phyloP scores from a whole-genome alignment of 148 eudicot genomes.

The Spergularia bocconei region DNA sequence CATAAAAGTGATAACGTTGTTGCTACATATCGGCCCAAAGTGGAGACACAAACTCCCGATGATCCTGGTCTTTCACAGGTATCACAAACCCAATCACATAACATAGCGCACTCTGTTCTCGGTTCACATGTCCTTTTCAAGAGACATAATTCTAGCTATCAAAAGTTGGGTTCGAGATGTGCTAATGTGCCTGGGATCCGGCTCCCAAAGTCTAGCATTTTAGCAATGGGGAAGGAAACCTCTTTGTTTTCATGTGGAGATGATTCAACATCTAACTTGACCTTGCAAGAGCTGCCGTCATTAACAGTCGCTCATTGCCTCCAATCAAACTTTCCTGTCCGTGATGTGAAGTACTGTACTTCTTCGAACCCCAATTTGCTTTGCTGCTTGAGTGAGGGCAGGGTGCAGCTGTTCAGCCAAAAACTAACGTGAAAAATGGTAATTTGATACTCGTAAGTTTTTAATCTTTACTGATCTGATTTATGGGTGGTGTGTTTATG shows the following conservation, averaged over 20 bases:
- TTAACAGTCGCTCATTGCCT: constrained; percentile 42
- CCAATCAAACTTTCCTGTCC: constrained; percentile 44
- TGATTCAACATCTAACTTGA: constrained; percentile 51
- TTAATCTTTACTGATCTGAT: background rate
- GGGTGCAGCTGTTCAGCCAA: constrained; percentile 37
- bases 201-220: constrained; percentile 66
- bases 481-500: background rate
- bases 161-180: constrained; percentile 43
- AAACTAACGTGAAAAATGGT: constrained; percentile 30
- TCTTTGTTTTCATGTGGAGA: constrained; percentile 62
- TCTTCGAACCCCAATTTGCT: constrained; percentile 26
- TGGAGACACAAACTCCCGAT: constrained; percentile 42
- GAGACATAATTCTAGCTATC: constrained; percentile 40
- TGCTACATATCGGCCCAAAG: constrained; percentile 82
- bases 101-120: constrained; percentile 41
- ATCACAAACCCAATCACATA: constrained; percentile 36
- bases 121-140: constrained; percentile 61
- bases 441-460: background rate
- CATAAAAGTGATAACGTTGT: constrained; percentile 49
- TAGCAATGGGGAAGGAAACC: constrained; percentile 33
- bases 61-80: constrained; percentile 42
- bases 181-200: constrained; percentile 62
- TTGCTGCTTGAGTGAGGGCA: constrained; percentile 41
- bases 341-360: constrained; percentile 43
- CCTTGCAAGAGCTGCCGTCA: constrained; percentile 64